Base-by-base conservation (phyloP, 441 rosid species). In the Eutrema salsugineum region DNA sequence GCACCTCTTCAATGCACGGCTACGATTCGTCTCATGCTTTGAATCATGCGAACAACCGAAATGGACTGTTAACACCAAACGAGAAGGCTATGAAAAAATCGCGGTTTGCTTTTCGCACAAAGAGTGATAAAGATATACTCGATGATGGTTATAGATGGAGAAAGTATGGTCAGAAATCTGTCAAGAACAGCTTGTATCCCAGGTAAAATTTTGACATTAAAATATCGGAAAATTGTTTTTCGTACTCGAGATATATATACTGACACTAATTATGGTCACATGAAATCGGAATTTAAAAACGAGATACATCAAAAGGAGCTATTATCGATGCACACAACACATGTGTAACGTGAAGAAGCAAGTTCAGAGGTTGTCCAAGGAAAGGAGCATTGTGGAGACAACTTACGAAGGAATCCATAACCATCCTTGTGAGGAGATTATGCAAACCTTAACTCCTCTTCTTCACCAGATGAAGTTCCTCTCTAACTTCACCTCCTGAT, bases 401-500 rank as follows among this genome's bases (percentile, higher is more conserved):
- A 87, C 89, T 11, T 87, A 85, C 55, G 91, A 85, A 38, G 91
- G 91, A 46, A 74, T 82, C 39, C 91, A 85, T 58, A 82, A 87
- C 60, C 91, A 87, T 75, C 89, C 89, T 27, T 82, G 83, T 40
- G 87, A 87, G 72, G 80, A 87, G 70, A 80, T 85, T 1, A 85
- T 85, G 89, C 87, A 82, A 81, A 88, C 97, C 78, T 84, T 88
- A 49, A 80, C 94, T 70, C 96, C 93, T 78, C 89, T 90, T 61
- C 91, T 92, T 66, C 84, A 80, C 77, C 96, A 92, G 64, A 87
- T 92, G 80, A 91, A 88, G 28, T 88, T 88, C 82, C 87, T 92
- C 57, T 57, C 90, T 33, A 70, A 83, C 14, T 38, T 66, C 39
- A 36, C 30, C 14, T 63, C 30, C 14, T 63, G 33, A 11, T n/a